Percentiles rank a stretch among this genome's conserved stretches.
Conservation (phyloP, 768 basidiomycete species). For the Suillus clintonianus region DNA sequence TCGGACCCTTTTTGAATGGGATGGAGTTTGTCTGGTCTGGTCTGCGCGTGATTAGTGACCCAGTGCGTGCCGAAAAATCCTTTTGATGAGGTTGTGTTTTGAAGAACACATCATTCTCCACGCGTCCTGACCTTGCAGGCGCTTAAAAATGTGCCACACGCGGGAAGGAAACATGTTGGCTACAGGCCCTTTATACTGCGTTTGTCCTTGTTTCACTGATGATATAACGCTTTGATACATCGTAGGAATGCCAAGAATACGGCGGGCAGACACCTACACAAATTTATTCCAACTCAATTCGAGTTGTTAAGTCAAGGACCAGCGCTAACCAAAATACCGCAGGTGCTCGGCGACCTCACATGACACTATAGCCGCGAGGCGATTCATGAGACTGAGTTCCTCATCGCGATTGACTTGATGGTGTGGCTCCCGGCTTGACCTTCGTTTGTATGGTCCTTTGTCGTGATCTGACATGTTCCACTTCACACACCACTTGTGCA, state of each 20-base stretch:
- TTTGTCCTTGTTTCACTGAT: too few relatives aligned
- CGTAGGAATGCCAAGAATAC: background rate
- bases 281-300: background rate
- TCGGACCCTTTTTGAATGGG: background rate
- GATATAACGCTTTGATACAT: background rate
- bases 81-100: background rate
- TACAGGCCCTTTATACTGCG: background rate
- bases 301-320: slow-evolving; percentile 8
- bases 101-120: background rate
- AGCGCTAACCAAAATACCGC: background rate
- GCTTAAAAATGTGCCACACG: background rate
- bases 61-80: background rate
- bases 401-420: slow-evolving; percentile 94
- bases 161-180: background rate
- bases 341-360: slow-evolving; percentile 92
- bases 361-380: slow-evolving; percentile 96
- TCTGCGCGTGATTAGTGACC: too few relatives aligned
- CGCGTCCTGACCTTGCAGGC: background rate
- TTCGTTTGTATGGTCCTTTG: background rate
- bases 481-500: slow-evolving; percentile 67
- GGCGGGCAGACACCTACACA: background rate
- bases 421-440: slow-evolving; percentile 40
- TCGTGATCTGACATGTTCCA: background rate
- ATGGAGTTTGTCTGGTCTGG: background rate
- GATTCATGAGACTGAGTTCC: slow-evolving; percentile 85